Evolutionary conservation across 2,329 filamentous ascomycete genomes (phyloP).

Genomic region (Trichoderma sp.): DNA sequence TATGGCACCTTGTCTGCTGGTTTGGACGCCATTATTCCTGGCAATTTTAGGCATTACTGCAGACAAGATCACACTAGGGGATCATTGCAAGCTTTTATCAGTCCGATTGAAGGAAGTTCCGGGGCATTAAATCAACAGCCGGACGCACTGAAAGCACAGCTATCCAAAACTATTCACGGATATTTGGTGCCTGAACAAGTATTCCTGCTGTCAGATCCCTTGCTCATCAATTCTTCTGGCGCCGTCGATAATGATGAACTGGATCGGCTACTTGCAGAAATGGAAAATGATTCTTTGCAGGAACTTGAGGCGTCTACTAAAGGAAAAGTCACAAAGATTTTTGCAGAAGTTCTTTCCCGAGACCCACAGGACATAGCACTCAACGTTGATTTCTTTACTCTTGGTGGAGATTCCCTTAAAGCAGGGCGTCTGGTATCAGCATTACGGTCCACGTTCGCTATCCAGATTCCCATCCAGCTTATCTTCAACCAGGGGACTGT

Average conservation of each 20-base stretch:
- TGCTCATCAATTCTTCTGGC: slow-evolving; percentile 41
- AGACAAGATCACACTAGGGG: slow-evolving; percentile 21
- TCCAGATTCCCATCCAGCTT: slow-evolving; percentile 54
- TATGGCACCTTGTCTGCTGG: slow-evolving; percentile 35
- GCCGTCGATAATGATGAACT: slow-evolving; percentile 44
- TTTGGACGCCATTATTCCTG: slow-evolving; percentile 32
- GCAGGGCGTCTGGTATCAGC: slow-evolving; percentile 57
- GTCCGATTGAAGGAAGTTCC: slow-evolving; percentile 29
- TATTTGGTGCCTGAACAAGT: slow-evolving; percentile 48
- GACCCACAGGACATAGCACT: slow-evolving; percentile 44
- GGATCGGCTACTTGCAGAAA: slow-evolving; percentile 38
- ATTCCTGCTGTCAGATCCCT: slow-evolving; percentile 40
- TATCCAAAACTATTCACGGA: slow-evolving; percentile 35
- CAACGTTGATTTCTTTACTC: slow-evolving; percentile 54
- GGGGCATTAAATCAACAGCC: slow-evolving; percentile 9
- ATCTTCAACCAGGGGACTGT: slow-evolving; percentile 56
- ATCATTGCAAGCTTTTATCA: slow-evolving; percentile 34
- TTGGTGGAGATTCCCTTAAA: slow-evolving; percentile 58
- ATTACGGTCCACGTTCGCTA: slow-evolving; percentile 53
- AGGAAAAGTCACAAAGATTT: slow-evolving; percentile 48
- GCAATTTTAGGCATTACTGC: slow-evolving; percentile 31
- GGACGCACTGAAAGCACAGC: slow-evolving; percentile 30
- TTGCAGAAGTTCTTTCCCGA: slow-evolving; percentile 51
- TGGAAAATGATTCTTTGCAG: slow-evolving; percentile 34
- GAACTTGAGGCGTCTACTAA: slow-evolving; percentile 39